Base-by-base conservation (phyloP, 495 filamentous ascomycete genomes). In the Thozetella sp. region DNA sequence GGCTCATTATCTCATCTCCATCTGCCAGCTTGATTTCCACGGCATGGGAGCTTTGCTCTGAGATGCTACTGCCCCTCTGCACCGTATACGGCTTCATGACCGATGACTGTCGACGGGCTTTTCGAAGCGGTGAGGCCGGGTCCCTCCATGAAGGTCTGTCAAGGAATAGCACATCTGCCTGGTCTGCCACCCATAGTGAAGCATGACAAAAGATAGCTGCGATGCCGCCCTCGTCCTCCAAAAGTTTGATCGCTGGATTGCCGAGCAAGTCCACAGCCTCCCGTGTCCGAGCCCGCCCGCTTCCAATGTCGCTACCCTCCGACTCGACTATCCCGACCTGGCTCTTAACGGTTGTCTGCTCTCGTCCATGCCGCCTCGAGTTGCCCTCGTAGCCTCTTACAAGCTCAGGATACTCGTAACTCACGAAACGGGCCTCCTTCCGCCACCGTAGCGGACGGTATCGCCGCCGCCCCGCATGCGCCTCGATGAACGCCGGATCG, bases 361-460 rank as follows among this genome's bases (percentile, higher is more conserved):
- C 23, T 43, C 26, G 19, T 26, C 34, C 12, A 22, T 45, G 40
- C 25, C 26, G 15, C 53, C 52, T 37, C 52, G 30, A 27, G 19
- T 24, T n/a, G 25, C 25, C 12, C 12, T 19, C 25, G 19, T 25
- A 56, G 22, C 55, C 55, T 22, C 45, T 34, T 6, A 71, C 25
- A 19, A 74, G 20, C 57, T 76, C 71, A 9, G 73, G 73, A 30
- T 74, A 74, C 24, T 72, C 70, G 50, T 63, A 72, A 51, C 63
- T 62, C 26, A 59, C 67, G 40, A 71, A 72, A n/a, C n/a, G 13
- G 0, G 48, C 12, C 4, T 53, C 45, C 62, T 56, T 46, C 25
- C 54, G 22, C 25, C 54, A 27, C 24, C 51, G 26, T 50, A 15
- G 24, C 46, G 65, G 63, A 34, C 66, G 57, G 46, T 72, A 74